Conservation (phyloP, 306 rosid species). For the Psophocarpus tetragonolobus region DNA sequence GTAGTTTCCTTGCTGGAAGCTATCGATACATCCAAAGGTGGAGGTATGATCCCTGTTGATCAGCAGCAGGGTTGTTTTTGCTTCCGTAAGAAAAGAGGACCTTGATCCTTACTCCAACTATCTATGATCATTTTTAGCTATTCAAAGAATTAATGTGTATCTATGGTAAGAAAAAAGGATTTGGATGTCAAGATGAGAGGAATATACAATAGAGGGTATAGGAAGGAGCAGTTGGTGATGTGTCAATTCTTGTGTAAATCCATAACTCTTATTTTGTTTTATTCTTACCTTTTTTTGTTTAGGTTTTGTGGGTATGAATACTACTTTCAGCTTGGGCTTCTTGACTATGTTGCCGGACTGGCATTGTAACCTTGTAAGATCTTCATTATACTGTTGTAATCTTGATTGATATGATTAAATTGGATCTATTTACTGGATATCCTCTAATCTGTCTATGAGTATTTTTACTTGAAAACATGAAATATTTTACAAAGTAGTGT, state of each 20-base stretch:
- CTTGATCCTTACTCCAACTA: constrained; percentile 35
- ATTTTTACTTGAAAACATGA: not conserved
- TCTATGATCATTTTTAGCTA: constrained; percentile 43
- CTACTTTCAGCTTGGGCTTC: constrained; percentile 21
- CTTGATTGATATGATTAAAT: constrained; percentile 34
- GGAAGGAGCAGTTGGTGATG: constrained; percentile 34
- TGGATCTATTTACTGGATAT: constrained; percentile 14
- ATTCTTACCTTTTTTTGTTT: not conserved
- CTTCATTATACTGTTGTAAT: constrained; percentile 29
- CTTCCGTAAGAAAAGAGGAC: constrained; percentile 70
- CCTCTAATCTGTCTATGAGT: not conserved
- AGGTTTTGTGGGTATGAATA: not conserved
- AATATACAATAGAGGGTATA: constrained; percentile 49
- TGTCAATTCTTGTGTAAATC: constrained; percentile 47
- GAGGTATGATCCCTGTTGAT: constrained; percentile 88
- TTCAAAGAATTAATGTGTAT: constrained; percentile 41
- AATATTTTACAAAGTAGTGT: not conserved
- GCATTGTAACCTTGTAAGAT: constrained; percentile 40
- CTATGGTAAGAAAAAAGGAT: constrained; percentile 43
- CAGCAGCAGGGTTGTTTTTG: constrained; percentile 82
- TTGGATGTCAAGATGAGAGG: constrained; percentile 32
- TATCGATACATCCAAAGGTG: constrained; percentile 84
- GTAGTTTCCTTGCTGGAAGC: constrained; percentile 79
- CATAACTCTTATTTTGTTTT: constrained; percentile 31
- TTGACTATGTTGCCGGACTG: constrained; percentile 31